Base-by-base conservation (phyloP, 495 filamentous ascomycete species). In the Friedmanniomyces simplex region DNA sequence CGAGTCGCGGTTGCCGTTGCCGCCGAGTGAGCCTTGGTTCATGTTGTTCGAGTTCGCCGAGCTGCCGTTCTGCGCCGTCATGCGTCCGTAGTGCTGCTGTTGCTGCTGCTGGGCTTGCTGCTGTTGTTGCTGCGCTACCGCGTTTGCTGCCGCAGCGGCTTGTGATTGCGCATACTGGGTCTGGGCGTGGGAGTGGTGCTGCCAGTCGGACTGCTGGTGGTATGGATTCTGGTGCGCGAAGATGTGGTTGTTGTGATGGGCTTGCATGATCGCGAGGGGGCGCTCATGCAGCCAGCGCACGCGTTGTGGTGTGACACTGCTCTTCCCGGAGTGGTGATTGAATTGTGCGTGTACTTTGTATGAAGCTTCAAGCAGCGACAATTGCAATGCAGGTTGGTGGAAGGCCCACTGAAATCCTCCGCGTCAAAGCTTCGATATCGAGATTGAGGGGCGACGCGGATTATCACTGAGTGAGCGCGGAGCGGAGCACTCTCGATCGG, bases 191-290 rank as follows among this genome's bases (percentile, higher is more conserved):
- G 69, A 50, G 51, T 58, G 63, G 36, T 61, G 58, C 49, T 62
- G 63, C 59, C 86, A 89, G 66, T 91, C 87, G 67, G 80, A 51
- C 52, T 57, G 57, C 41, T 55, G 85, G 49, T 85, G 85, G 50
- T 86, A 91, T 65, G 90, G 87, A 69, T 91, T 87, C 71, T 94
- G 88, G 71, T 87, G 83, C 32, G 82, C 81, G 69, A 83, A 86
- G 59, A 85, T 73, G 77, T 85, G 80, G 55, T 62, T 74, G 76
- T 85, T 80, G 55, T 62, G 54, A 22, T 52, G 49, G 30, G 51
- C n/a, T 41, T 57, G 54, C 58, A 60, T 60, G 48, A 18, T 54
- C 25, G 51, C 34, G 32, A 20, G 46, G 46, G 4, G 25, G 46
- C 46, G 49, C 26, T 32, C 49, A 52, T 34, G 49, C 49, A 52